phyloP scores from a whole-genome alignment of 192 early-diverging fungal species.

The Linnemannia zychae region DNA sequence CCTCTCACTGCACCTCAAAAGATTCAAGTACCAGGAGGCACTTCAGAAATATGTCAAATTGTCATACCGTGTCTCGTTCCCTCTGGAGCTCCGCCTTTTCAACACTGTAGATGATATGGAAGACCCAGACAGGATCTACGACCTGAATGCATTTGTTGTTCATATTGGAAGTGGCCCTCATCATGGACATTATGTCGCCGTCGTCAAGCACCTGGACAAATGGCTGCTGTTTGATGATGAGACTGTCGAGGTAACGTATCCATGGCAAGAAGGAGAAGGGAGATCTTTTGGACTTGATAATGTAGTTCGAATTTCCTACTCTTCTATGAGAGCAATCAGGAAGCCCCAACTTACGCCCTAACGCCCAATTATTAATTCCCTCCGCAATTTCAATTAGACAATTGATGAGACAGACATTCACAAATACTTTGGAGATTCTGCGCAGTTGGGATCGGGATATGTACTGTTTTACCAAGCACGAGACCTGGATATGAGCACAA shows the following conservation, averaged over 20 bases:
- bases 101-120: slow-evolving; percentile 95
- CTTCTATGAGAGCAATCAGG: too few relatives aligned
- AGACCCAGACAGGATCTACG: slow-evolving; percentile 88
- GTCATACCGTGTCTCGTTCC: slow-evolving; percentile 94
- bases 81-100: slow-evolving; percentile 93
- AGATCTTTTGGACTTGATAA: neutral
- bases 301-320: neutral
- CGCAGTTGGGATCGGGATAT: slow-evolving; percentile 83
- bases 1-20: slow-evolving; percentile 94
- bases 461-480: slow-evolving; percentile 83
- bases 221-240: slow-evolving; percentile 99
- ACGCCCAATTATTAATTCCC: neutral
- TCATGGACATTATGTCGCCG: slow-evolving; percentile 96
- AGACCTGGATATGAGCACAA: slow-evolving; percentile 50
- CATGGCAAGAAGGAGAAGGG: neutral
- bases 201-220: slow-evolving; percentile 86
- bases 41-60: slow-evolving; percentile 94
- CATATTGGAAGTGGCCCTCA: slow-evolving; percentile 97
- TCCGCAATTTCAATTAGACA: slow-evolving; percentile 40
- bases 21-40: slow-evolving; percentile 98
- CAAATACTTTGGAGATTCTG: slow-evolving; percentile 85
- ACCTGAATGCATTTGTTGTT: slow-evolving; percentile 91
- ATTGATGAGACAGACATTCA: slow-evolving; percentile 83
- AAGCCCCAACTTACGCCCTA: slow-evolving; percentile 9
- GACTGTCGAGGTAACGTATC: slow-evolving; percentile 77